Conservation (phyloP, 2,329 filamentous ascomycete genomes). For the Xylariaceae sp. region DNA sequence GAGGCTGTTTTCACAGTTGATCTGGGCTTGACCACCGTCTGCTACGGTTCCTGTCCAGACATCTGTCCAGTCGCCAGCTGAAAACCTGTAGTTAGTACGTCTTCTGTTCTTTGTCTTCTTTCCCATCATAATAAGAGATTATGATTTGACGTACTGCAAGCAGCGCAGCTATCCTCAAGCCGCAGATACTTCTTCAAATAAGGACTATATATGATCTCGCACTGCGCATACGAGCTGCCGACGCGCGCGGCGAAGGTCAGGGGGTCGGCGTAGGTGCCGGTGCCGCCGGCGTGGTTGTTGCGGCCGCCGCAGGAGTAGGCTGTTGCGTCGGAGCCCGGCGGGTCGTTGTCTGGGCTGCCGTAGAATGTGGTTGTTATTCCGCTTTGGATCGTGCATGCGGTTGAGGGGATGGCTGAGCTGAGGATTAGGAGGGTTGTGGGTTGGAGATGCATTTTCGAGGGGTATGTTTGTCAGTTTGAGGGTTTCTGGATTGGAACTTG, state of each 20-base stretch:
- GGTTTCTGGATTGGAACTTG: too few relatives aligned
- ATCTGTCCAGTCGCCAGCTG: constrained; percentile 32
- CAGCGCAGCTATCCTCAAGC: constrained; percentile 26
- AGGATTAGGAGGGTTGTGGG: not conserved
- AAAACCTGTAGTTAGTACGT: constrained; percentile 1
- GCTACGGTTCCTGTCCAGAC: constrained; percentile 38
- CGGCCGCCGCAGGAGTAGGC: constrained; percentile 37
- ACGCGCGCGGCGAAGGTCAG: constrained; percentile 42
- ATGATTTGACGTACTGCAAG: constrained; percentile 18
- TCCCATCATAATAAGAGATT: not conserved
- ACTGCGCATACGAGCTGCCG: constrained; percentile 37
- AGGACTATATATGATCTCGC: constrained; percentile 45
- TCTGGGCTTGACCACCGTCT: constrained; percentile 32
- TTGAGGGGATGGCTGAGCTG: not conserved
- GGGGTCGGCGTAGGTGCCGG: constrained; percentile 41
- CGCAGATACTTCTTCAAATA: constrained; percentile 44
- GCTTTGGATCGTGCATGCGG: constrained; percentile 23
- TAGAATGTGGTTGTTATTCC: constrained; percentile 39
- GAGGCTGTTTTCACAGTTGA: constrained; percentile 36
- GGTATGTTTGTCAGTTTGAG: too few relatives aligned
- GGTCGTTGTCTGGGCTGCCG: constrained; percentile 39
- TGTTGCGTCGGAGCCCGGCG: constrained; percentile 32
- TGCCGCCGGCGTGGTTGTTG: constrained; percentile 37
- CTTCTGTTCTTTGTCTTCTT: not conserved
- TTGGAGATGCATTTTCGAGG: too few relatives aligned